Evolutionary conservation across 2,329 filamentous ascomycete species (phyloP).

Genomic region (Cladosporium oxysporum): DNA sequence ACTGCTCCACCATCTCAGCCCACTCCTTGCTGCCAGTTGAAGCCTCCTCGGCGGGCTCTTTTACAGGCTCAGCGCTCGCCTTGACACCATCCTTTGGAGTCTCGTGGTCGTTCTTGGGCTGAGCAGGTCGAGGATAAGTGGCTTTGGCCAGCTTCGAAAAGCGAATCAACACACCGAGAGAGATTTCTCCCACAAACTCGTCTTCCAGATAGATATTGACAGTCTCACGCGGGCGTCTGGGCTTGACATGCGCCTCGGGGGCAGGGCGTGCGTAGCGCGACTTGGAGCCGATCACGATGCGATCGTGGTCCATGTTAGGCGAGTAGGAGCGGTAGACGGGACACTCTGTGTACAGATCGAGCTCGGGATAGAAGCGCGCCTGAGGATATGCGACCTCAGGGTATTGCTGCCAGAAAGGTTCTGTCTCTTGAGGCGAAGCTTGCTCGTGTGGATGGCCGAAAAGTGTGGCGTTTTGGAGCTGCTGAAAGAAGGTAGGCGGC

Average conservation of each 20-base stretch:
- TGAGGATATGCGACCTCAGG: conserved; percentile 11
- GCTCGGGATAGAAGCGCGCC: conserved; percentile 10
- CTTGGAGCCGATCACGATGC: conserved; percentile 16
- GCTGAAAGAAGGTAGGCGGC: neutral
- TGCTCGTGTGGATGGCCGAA: conserved; percentile 15
- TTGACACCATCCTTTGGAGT: neutral
- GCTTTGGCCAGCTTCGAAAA: conserved; percentile 24
- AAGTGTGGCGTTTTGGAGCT: neutral
- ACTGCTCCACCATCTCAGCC: conserved; percentile 14
- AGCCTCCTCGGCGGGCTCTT: neutral
- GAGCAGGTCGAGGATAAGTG: conserved; percentile 19
- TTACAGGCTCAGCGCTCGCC: neutral
- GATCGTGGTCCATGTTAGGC: neutral
- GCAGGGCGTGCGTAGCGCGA: conserved; percentile 9
- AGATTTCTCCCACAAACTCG: conserved; percentile 17
- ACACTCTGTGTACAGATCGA: conserved; percentile 4
- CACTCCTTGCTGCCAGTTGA: conserved; percentile 5
- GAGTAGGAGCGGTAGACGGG: neutral
- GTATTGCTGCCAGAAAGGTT: conserved; percentile 19
- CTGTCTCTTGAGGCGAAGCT: conserved; percentile 11
- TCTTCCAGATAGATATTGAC: conserved; percentile 24
- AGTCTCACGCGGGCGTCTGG: conserved; percentile 16
- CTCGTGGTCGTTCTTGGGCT: neutral
- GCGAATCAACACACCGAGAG: conserved; percentile 21
- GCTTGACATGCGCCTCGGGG: neutral